Conservation (phyloP, 306 rosid species). For the Hippophae tibetana region DNA sequence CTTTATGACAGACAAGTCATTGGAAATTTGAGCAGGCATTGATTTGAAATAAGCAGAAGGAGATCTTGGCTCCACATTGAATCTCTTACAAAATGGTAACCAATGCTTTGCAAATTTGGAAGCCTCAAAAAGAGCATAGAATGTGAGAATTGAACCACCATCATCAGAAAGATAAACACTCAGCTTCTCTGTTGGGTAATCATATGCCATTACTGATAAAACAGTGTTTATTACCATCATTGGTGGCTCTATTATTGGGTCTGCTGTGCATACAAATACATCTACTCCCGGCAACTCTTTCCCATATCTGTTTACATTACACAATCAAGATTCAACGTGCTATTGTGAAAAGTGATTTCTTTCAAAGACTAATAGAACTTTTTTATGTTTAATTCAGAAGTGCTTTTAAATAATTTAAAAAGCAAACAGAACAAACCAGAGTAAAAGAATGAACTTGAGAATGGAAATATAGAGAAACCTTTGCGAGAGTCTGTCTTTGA, state of each 20-base stretch:
- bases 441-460: not conserved
- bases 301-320: conserved; percentile 34
- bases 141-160: conserved; percentile 56
- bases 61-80: conserved; percentile 57
- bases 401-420: no score
- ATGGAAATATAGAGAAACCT: conserved; percentile 29
- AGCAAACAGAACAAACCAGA: no score
- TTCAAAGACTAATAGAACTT: no score
- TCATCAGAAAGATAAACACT: conserved; percentile 78
- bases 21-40: not conserved
- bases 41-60: conserved; percentile 60
- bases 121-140: conserved; percentile 56
- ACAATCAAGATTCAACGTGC: not conserved
- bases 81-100: conserved; percentile 64
- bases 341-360: not conserved
- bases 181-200: conserved; percentile 62
- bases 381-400: no score
- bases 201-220: conserved; percentile 64
- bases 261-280: conserved; percentile 82
- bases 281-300: conserved; percentile 51
- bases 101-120: conserved; percentile 67
- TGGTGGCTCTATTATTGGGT: conserved; percentile 62
- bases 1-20: conserved; percentile 38
- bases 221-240: conserved; percentile 70
- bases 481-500: conserved; percentile 44